Evolutionary conservation across 2,329 filamentous ascomycete species (phyloP), one percentile per base, ranked within the genome.

Genomic region (Ramularia endophylla): DNA sequence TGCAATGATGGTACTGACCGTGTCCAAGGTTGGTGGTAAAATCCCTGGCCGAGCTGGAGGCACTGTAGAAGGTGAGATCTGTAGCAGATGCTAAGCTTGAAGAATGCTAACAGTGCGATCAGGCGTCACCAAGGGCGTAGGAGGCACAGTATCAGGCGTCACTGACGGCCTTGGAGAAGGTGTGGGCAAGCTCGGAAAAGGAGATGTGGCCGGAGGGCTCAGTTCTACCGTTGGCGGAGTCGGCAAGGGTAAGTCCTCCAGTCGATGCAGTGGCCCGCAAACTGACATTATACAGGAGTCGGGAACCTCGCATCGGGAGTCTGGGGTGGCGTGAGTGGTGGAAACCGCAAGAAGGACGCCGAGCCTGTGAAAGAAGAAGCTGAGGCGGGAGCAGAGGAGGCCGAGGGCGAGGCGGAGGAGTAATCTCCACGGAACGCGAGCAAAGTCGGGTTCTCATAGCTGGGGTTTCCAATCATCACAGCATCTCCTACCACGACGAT

Each of bases 131-230:
- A 68, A 67, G 43, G 60, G 67, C 2, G 61, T 65, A 4, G 62
- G 61, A 3, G 61, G 67, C 44, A 65, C 65, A 6, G 65, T 69
- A 2, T 54, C 56, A 4, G 65, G 65, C 2, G 42, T 45, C 8
- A 50, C 44, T 9, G 57, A 62, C 3, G 68, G 68, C 3, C 36
- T 71, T 2, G 68, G 68, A 4, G 65, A 67, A n/a, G 67, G 67
- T 1, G 65, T 71, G 4, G 64, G 62, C 2, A 68, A 68, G 47
- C 38, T 71, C 2, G 67, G 68, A 1, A 65, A 64, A 34, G 68
- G 68, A 1, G 65, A 71, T 51, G 53, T 71, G 2, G 54, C 70
- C 17, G 68, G 68, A 2, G 39, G 41, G 6, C 47, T 70, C 5
- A 63, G 65, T 5, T 65, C 60, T 9, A 67, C 63, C 5, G 55